Evolutionary conservation across 176 grass and related monocot species (phyloP).

Genomic region (Leersia perrieri): DNA sequence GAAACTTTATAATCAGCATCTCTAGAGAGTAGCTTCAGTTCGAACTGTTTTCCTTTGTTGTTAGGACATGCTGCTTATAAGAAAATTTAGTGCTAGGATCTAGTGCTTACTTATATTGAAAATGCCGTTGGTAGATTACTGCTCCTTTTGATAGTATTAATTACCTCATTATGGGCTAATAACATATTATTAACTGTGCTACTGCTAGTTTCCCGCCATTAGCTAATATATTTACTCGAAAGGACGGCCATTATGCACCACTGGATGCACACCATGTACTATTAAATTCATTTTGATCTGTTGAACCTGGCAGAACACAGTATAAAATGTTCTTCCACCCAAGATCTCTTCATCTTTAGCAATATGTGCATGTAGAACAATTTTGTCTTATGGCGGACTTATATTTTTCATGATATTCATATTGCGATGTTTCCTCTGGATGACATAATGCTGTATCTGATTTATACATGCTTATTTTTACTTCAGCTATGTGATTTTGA

Average conservation of each 20-base stretch:
- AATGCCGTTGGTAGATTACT: not conserved
- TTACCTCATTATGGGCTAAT: not conserved
- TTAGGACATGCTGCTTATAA: slow-evolving; percentile 1
- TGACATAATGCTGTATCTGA: not conserved
- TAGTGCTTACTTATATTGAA: slow-evolving; percentile 10
- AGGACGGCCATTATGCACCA: not conserved
- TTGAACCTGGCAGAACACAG: not conserved
- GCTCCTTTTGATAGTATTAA: not conserved
- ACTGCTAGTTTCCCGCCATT: not conserved
- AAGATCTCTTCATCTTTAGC: not conserved
- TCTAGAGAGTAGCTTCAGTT: not conserved
- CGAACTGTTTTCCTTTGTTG: not conserved
- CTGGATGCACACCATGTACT: not conserved
- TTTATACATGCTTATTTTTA: not conserved
- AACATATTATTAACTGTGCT: not conserved
- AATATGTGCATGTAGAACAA: not conserved
- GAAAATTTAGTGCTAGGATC: not conserved
- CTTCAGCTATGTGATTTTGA: not conserved
- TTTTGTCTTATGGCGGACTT: slow-evolving; percentile 3
- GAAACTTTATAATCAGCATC: not conserved
- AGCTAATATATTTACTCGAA: not conserved
- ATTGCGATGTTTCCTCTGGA: not conserved
- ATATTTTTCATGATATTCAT: not conserved
- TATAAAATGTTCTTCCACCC: slow-evolving; percentile 7
- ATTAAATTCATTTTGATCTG: not conserved